Percentiles rank a stretch among this genome's conserved stretches.
Evolutionary conservation across 805 yeast genomes (phyloP).

Genomic region (Candida boleticola): DNA sequence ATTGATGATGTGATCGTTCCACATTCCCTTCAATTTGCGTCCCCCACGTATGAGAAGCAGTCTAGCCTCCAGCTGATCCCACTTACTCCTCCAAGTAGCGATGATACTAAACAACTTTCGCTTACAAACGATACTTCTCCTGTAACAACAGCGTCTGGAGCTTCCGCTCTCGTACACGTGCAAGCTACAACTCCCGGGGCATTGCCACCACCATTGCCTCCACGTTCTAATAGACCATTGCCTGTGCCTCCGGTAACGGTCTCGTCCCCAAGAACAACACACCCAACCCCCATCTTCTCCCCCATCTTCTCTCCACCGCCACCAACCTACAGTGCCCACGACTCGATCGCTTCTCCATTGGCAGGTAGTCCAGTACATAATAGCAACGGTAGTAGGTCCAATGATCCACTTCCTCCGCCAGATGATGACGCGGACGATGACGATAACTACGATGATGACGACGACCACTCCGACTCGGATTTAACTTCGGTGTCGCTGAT

Average conservation of each 20-base stretch:
- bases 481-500: conserved; percentile 10
- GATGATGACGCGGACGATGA: conserved; percentile 8
- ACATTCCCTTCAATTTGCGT: neutral
- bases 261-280: conserved; percentile 8
- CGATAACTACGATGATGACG: conserved; percentile 8
- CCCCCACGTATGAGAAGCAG: neutral
- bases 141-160: neutral
- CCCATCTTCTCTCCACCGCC: neutral
- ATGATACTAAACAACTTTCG: no score
- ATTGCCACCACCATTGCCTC: conserved; percentile 32
- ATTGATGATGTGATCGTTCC: conserved; percentile 13
- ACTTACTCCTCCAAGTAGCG: neutral
- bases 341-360: neutral
- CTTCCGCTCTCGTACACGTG: neutral
- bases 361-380: neutral
- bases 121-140: neutral
- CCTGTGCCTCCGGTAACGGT: conserved; percentile 8
- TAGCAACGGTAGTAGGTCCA: neutral
- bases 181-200: neutral
- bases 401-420: neutral
- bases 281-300: conserved; percentile 9
- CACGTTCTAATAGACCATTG: conserved; percentile 20
- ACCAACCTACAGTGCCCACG: neutral
- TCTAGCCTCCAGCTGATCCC: neutral
- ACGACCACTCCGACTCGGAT: conserved; percentile 8